Evolutionary conservation across 306 rosid species (phyloP).

Genomic region (Trifolium pratense): DNA sequence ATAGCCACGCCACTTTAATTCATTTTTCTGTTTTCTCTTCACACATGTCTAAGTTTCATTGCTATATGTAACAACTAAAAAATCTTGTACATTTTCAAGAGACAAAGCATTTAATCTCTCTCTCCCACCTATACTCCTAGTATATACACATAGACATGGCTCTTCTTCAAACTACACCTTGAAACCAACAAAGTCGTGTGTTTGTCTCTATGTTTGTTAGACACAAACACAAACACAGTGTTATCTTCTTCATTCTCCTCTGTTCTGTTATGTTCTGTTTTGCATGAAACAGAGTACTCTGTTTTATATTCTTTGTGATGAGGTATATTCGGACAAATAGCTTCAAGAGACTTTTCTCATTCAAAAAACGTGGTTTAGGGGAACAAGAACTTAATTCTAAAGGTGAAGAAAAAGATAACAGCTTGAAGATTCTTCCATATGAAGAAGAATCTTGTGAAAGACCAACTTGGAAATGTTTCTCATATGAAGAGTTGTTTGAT

Average conservation of each 20-base stretch:
- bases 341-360: constrained; percentile 79
- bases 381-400: constrained; percentile 43
- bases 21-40: background rate
- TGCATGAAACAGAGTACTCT: constrained; percentile 50
- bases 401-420: constrained; percentile 42
- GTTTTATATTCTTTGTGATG: constrained; percentile 51
- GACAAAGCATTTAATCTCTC: constrained; percentile 50
- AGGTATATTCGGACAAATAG: constrained; percentile 69
- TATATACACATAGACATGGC: constrained; percentile 19
- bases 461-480: constrained; percentile 96
- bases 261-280: constrained; percentile 12
- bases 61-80: constrained; percentile 4
- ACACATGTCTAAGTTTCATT: constrained; percentile 26
- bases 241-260: constrained; percentile 13
- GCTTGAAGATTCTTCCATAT: constrained; percentile 30
- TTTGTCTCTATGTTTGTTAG: constrained; percentile 33
- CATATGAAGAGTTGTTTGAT: constrained; percentile 64
- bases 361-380: constrained; percentile 57
- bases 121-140: too few relatives aligned
- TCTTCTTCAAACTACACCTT: constrained; percentile 36
- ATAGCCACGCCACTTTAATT: constrained; percentile 12
- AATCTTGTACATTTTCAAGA: constrained; percentile 28
- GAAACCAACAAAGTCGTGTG: constrained; percentile 21
- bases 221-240: constrained; percentile 5
- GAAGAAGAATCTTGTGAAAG: constrained; percentile 46